phyloP scores from a whole-genome alignment of 2,329 filamentous ascomycete species.

The Zasmidium citrigriseum region DNA sequence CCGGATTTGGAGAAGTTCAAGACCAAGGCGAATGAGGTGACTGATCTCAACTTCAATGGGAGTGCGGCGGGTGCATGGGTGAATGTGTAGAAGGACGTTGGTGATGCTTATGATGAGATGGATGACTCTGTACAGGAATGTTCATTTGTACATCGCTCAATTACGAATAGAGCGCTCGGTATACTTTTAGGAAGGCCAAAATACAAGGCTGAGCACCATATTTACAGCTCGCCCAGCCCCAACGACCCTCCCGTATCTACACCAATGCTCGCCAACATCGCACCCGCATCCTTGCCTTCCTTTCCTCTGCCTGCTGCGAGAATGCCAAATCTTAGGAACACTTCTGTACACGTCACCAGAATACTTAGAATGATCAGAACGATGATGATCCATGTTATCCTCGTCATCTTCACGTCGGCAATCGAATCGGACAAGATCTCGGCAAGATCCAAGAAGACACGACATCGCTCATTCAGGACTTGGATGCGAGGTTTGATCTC shows the following conservation, averaged over 20 bases:
- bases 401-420: slow-evolving; percentile 91
- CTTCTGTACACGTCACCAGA: slow-evolving; percentile 85
- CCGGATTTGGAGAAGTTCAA: slow-evolving; percentile 27
- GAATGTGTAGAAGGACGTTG: background rate
- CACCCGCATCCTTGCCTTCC: slow-evolving; percentile 9
- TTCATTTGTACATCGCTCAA: too few relatives aligned
- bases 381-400: slow-evolving; percentile 98
- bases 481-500: slow-evolving; percentile 96
- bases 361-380: slow-evolving; percentile 90
- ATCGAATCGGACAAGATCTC: slow-evolving; percentile 93
- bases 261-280: slow-evolving; percentile 9
- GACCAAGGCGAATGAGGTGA: slow-evolving; percentile 23
- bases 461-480: slow-evolving; percentile 94
- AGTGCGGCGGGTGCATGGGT: slow-evolving; percentile 28
- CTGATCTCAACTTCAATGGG: slow-evolving; percentile 28
- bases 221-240: background rate
- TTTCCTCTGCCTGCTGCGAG: slow-evolving; percentile 43
- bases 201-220: background rate
- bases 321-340: slow-evolving; percentile 80
- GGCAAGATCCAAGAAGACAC: slow-evolving; percentile 92
- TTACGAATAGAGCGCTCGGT: background rate
- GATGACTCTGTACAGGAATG: background rate
- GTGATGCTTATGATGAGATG: background rate
- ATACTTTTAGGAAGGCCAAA: too few relatives aligned
- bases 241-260: slow-evolving; percentile 1